phyloP scores from a whole-genome alignment of 306 rosid genomes.

The Dalbergia cultrata region DNA sequence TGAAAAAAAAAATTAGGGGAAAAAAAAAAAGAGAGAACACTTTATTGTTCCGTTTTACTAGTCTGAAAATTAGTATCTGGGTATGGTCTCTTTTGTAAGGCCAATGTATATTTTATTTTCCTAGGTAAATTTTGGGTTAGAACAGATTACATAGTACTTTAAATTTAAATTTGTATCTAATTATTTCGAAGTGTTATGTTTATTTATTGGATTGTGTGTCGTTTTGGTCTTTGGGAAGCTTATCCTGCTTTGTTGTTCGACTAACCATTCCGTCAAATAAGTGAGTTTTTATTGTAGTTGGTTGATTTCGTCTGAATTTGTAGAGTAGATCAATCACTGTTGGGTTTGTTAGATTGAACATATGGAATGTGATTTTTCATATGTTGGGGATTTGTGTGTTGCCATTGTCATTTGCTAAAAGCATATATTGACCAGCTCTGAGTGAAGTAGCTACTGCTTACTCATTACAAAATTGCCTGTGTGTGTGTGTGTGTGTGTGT shows the following conservation, averaged over 20 bases:
- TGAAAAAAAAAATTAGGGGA: not conserved
- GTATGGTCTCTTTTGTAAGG: not conserved
- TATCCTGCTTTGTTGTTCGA: not conserved
- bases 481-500: slow-evolving; percentile 62
- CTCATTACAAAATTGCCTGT: not conserved
- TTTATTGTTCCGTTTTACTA: not conserved
- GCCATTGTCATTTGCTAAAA: not conserved
- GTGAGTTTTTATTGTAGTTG: too few relatives aligned
- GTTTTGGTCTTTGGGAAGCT: not conserved
- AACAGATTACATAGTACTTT: not conserved
- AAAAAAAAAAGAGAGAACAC: not conserved
- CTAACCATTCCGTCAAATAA: too few relatives aligned
- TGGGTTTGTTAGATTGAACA: not conserved
- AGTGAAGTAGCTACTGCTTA: not conserved
- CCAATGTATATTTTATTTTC: not conserved
- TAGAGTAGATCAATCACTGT: not conserved
- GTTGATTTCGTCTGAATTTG: not conserved
- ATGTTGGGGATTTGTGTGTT: not conserved
- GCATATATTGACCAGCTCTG: not conserved
- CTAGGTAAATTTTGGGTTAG: not conserved
- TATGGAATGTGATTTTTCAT: not conserved
- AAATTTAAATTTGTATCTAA: not conserved
- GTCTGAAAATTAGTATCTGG: not conserved
- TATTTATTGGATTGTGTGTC: not conserved
- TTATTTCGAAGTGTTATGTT: not conserved